Base-by-base conservation (phyloP, 202 grass and related monocot species). In the Zoysia matrella region DNA sequence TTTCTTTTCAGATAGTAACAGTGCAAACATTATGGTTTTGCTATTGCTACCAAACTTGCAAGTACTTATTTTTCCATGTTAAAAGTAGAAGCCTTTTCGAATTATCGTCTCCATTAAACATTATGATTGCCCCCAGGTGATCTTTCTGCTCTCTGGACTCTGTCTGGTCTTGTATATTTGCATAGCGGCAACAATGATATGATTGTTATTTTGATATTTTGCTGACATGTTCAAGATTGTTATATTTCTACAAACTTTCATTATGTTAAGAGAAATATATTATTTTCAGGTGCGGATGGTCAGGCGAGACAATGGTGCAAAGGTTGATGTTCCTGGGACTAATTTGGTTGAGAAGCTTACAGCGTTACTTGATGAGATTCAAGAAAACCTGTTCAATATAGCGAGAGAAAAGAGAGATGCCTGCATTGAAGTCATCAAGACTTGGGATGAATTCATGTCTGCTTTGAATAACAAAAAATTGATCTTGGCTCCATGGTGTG, bases 401-500 rank as follows among this genome's bases (percentile, higher is more conserved):
- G 92, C 92, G 6, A 95, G 90, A 82, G 72, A 92, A 71, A 99
- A 89, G 83, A 98, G 91, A 89, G 92, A 98, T 74, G 91, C 87
- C 7, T 95, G 90, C 66, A 73, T 95, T 80, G 63, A 85, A 89
- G 81, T 87, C n/a, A 76, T 95, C 55, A 78, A 75, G 40, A 95
- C 90, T 6, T 94, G 92, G 96, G 89, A 90, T 91, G 92, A 95
- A 84, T 99, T 99, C 72, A 78, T 80, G 30, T 45, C 72, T 15
- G 89, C 96, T 72, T 85, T 99, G 18, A 92, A 95, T 73, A 78
- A 92, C 60, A 99, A 93, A 82, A 99, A 85, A 39, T 44, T 99
- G 87, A 95, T 99, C 36, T 82, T 99, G 82, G 96, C 96, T 75
- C 96, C 96, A 42, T 99, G 96, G 92, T 99, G 96, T 76, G 96